Conservation (phyloP, 2,329 filamentous ascomycete genomes). For the Epichloe sp. region DNA sequence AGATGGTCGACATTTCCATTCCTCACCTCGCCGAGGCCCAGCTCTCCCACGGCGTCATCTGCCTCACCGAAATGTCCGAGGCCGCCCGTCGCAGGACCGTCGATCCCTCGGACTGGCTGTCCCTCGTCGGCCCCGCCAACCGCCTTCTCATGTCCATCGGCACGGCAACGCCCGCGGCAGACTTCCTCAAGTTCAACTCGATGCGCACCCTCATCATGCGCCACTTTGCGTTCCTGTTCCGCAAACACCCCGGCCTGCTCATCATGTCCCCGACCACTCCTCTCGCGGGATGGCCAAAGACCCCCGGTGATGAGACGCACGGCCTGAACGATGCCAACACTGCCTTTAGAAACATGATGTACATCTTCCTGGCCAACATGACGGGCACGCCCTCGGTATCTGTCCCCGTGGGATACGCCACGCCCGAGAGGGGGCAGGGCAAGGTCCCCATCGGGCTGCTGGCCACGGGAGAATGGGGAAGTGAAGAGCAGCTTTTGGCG, state of each 20-base stretch:
- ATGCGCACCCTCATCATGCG: slow-evolving; percentile 66
- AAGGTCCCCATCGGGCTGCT: slow-evolving; percentile 47
- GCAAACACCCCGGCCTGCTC: slow-evolving; percentile 58
- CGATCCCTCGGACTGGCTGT: slow-evolving; percentile 35
- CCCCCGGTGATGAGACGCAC: slow-evolving; percentile 45
- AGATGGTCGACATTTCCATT: slow-evolving; percentile 46
- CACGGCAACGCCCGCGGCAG: slow-evolving; percentile 48
- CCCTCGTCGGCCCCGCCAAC: slow-evolving; percentile 51
- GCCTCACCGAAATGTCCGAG: slow-evolving; percentile 56
- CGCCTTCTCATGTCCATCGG: slow-evolving; percentile 55
- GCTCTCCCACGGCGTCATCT: slow-evolving; percentile 63
- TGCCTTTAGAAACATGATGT: slow-evolving; percentile 69
- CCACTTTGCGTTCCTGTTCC: slow-evolving; percentile 60
- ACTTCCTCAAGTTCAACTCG: slow-evolving; percentile 61
- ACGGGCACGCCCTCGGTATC: slow-evolving; percentile 63
- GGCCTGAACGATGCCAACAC: slow-evolving; percentile 64
- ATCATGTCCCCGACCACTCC: slow-evolving; percentile 70
- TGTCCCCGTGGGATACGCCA: slow-evolving; percentile 61
- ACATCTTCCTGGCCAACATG: slow-evolving; percentile 75
- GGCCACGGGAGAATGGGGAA: slow-evolving; percentile 54
- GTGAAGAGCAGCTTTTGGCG: slow-evolving; percentile 47
- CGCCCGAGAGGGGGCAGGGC: slow-evolving; percentile 40
- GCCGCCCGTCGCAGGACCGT: slow-evolving; percentile 28
- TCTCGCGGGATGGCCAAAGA: slow-evolving; percentile 58
- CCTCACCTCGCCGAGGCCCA: slow-evolving; percentile 59